Evolutionary conservation across 805 yeast genomes (phyloP), one percentile per base, ranked within the genome.

Genomic region (Metschnikowia baotianmanensis): DNA sequence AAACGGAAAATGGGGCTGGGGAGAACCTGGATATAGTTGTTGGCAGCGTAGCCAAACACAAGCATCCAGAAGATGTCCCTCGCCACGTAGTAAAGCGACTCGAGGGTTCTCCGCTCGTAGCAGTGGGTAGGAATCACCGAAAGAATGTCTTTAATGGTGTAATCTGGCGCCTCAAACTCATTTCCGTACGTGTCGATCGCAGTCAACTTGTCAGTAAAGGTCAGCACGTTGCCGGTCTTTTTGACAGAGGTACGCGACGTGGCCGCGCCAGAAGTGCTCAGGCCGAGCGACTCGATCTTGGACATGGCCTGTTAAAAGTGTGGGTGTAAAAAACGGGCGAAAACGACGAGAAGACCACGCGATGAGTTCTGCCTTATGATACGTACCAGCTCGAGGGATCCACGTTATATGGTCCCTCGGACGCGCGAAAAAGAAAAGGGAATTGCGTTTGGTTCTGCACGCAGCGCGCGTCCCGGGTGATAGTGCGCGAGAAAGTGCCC

Each of bases 51-150:
- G 19, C 80, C 86, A 40, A 78, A 61, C 21, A 74, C 52, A 10
- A 64, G 61, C 63, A 77, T 63, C 39, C 67, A 64, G 33, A 67
- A 59, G 33, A 83, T 68, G 59, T 86, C 95, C 53, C 95, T 72
- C 40, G 71, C 72, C 22, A 86, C 87, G 56, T 83, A 86, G 53
- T 67, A 70, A 50, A 83, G 65, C 7, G 89, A 80, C 40, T 65
- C 62, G 19, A 61, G 45, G 30, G 78, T 55, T 40, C 79, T 66
- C 56, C 93, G 74, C 57, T 84, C 78, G 66, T 82, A 86, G 61
- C 91, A 84, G 56, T 80, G 79, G 34, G 75, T 61, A 31, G 95
- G 95, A 55, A 86, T 86, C 29, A 81, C 83, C 37, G 71, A 69
- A 45, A 86, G 66, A 43, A 86, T 77, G 41, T 84, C 87, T 73